A percentile compares a stretch with the other conserved stretches of the same genome.
Conservation (phyloP, 1,284 basidiomycete genomes). For the Coniophora puteana region DNA sequence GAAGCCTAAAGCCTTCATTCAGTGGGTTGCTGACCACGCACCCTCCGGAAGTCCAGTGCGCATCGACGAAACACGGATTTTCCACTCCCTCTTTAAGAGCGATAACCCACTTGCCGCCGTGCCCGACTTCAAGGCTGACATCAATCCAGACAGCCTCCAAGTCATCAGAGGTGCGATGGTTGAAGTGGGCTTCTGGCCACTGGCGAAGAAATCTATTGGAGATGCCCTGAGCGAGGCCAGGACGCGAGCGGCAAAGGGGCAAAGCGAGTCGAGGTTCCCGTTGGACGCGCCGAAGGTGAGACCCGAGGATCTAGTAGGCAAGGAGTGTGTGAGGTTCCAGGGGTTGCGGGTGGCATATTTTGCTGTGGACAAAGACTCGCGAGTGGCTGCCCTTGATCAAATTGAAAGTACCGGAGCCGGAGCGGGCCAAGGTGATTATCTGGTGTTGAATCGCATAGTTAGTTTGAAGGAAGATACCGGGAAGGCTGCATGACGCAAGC, state of each 20-base stretch:
- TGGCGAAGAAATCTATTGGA: conserved; percentile 69
- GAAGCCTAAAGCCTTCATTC: conserved; percentile 96
- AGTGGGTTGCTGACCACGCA: conserved; percentile 93
- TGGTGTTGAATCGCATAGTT: conserved; percentile 93
- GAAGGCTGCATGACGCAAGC: conserved; percentile 44
- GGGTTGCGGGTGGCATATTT: conserved; percentile 96
- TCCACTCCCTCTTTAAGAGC: conserved; percentile 92
- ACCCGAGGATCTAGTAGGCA: conserved; percentile 82
- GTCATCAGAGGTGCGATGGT: conserved; percentile 79
- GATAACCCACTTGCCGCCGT: conserved; percentile 79
- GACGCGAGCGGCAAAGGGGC: conserved; percentile 55
- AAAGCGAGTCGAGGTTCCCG: conserved; percentile 33
- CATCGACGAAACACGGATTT: conserved; percentile 89
- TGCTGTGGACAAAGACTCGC: conserved; percentile 84
- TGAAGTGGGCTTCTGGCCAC: conserved; percentile 86
- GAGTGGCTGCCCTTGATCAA: conserved; percentile 61
- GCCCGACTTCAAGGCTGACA: conserved; percentile 71
- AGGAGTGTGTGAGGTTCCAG: conserved; percentile 96
- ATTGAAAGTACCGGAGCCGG: conserved; percentile 39
- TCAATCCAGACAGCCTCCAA: conserved; percentile 80
- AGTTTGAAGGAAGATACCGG: conserved; percentile 94
- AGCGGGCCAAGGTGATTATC: conserved; percentile 63
- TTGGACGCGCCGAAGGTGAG: conserved; percentile 68
- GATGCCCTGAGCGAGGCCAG: conserved; percentile 69
- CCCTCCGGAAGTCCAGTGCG: conserved; percentile 77